phyloP scores from a whole-genome alignment of 306 rosid genomes.

The Casuarina equisetifolia region DNA sequence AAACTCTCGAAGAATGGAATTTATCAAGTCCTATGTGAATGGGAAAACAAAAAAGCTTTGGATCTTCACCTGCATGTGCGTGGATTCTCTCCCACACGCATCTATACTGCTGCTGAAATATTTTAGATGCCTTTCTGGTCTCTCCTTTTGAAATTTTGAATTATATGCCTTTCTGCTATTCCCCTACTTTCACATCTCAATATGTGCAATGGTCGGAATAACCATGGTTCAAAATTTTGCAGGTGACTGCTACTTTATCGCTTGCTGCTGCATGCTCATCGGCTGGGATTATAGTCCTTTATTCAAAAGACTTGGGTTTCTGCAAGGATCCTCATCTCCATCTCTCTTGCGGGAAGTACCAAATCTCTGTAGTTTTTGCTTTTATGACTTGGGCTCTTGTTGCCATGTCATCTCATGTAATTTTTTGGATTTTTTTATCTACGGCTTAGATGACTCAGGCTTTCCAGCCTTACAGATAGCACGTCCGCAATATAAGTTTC shows the following conservation, averaged over 20 bases:
- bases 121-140: not conserved
- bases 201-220: not conserved
- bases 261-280: constrained; percentile 94
- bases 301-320: constrained; percentile 49
- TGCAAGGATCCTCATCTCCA: constrained; percentile 33
- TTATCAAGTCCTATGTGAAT: not conserved
- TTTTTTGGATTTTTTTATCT: constrained; percentile 81
- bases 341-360: constrained; percentile 56
- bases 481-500: constrained; percentile 24
- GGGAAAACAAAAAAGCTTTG: not conserved
- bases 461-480: constrained; percentile 25
- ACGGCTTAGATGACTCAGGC: constrained; percentile 50
- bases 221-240: constrained; percentile 34
- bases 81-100: not conserved
- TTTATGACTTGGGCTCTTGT: constrained; percentile 77
- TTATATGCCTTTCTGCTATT: not conserved
- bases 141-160: constrained; percentile 1
- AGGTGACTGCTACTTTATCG: constrained; percentile 89
- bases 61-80: not conserved
- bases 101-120: not conserved
- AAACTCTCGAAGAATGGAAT: not conserved
- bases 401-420: constrained; percentile 82
- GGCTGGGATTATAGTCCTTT: constrained; percentile 68
- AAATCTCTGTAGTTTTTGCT: constrained; percentile 71
- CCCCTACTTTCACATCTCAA: constrained; percentile 11